phyloP scores from a whole-genome alignment of 2,329 filamentous ascomycete species.

The Nothopassalora personata region DNA sequence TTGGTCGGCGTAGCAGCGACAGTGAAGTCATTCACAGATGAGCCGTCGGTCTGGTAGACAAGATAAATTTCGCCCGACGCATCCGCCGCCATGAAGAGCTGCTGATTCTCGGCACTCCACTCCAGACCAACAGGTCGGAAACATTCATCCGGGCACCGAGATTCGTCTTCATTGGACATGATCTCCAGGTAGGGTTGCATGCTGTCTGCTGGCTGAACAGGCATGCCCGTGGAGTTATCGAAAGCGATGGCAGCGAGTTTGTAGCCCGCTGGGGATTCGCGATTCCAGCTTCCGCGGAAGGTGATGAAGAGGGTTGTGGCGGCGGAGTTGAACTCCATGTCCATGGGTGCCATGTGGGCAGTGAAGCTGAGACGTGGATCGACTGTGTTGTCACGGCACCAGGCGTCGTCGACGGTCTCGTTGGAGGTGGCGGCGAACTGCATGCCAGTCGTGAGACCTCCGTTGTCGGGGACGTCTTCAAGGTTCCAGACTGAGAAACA shows the following conservation, averaged over 20 bases:
- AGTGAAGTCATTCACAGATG: background rate
- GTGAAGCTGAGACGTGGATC: slow-evolving; percentile 53
- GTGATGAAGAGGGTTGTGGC: slow-evolving; percentile 58
- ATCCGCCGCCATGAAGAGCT: slow-evolving; percentile 58
- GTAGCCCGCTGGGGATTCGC: slow-evolving; percentile 46
- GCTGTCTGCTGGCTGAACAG: slow-evolving; percentile 42
- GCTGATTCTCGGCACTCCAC: slow-evolving; percentile 45
- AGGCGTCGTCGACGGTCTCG: slow-evolving; percentile 41
- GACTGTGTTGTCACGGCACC: slow-evolving; percentile 23
- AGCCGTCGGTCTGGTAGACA: slow-evolving; percentile 16
- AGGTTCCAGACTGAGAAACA: slow-evolving; percentile 65
- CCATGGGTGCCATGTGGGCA: slow-evolving; percentile 65
- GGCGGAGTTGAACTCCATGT: slow-evolving; percentile 61
- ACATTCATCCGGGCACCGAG: slow-evolving; percentile 51
- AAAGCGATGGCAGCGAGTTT: slow-evolving; percentile 47
- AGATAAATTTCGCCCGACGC: slow-evolving; percentile 63
- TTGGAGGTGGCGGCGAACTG: slow-evolving; percentile 48
- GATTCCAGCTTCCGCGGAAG: slow-evolving; percentile 66
- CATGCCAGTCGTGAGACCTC: slow-evolving; percentile 38
- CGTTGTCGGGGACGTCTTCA: slow-evolving; percentile 43
- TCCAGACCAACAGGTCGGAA: slow-evolving; percentile 59
- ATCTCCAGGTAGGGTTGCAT: slow-evolving; percentile 47
- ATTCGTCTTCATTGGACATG: slow-evolving; percentile 51
- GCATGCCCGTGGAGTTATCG: slow-evolving; percentile 37
- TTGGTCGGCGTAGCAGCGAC: background rate